Conservation (phyloP, 495 filamentous ascomycete species). For the Trichoderma erinaceum region DNA sequence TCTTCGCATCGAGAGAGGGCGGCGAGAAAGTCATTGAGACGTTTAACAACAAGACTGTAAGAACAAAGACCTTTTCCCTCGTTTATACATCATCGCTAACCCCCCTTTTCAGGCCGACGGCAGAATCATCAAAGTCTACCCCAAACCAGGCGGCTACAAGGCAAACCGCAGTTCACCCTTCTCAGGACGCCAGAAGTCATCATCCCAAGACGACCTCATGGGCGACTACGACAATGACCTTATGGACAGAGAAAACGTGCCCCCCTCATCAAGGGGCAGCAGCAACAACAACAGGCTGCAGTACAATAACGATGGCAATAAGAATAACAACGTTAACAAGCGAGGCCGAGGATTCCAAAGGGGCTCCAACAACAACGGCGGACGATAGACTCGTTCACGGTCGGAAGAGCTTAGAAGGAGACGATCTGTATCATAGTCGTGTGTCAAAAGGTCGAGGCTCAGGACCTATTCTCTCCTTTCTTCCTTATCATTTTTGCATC, state of each 20-base stretch:
- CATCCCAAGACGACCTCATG: slow-evolving; percentile 47
- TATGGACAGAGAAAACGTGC: slow-evolving; percentile 5
- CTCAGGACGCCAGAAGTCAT: slow-evolving; percentile 17
- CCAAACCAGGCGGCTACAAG: slow-evolving; percentile 47
- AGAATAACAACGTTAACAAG: slow-evolving; percentile 22
- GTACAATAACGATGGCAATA: slow-evolving; percentile 24
- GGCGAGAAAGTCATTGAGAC: slow-evolving; percentile 75
- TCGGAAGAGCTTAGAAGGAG: background rate
- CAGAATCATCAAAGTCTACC: slow-evolving; percentile 68
- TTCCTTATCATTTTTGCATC: background rate
- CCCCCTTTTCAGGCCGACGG: slow-evolving; percentile 66
- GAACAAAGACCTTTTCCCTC: slow-evolving; percentile 17
- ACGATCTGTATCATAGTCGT: background rate
- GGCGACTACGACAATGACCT: slow-evolving; percentile 50
- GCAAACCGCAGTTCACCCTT: background rate
- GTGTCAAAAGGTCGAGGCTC: background rate
- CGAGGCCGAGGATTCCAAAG: slow-evolving; percentile 33
- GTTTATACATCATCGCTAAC: background rate
- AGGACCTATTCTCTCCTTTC: background rate
- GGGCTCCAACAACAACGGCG: background rate
- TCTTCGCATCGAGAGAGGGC: slow-evolving; percentile 67
- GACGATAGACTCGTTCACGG: background rate
- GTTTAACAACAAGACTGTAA: slow-evolving; percentile 82
- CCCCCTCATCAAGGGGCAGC: background rate
- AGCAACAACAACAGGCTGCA: slow-evolving; percentile 26